These are phyloP conservation scores for Coniochaeta sp. DNA, from an alignment of 2,329 filamentous ascomycete species.

Conservation along the genomic window DNA sequence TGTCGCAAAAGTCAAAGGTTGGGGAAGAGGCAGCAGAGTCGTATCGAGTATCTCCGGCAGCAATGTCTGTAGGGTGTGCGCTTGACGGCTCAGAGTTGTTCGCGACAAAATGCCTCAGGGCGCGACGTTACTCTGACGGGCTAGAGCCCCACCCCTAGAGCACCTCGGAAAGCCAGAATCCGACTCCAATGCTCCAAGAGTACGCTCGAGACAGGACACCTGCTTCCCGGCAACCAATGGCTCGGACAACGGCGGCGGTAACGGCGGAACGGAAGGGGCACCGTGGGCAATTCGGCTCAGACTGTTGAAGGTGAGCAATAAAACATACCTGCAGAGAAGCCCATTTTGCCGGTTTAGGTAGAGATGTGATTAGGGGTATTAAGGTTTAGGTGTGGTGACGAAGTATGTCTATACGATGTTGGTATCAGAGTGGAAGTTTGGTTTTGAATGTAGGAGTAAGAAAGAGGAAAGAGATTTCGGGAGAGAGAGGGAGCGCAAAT, in stretches of 20 bases:
- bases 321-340: constrained; percentile 36
- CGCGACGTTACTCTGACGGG: not conserved
- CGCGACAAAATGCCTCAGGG: constrained; percentile 2
- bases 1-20: no score
- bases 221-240: constrained; percentile 5
- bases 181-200: not conserved
- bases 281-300: not conserved
- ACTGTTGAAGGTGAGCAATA: not conserved
- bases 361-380: constrained; percentile 10
- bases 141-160: no score
- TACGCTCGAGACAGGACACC: not conserved
- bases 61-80: not conserved
- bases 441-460: no score
- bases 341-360: constrained; percentile 23
- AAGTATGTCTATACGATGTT: not conserved
- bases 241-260: constrained; percentile 3
- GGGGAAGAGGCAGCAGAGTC: no score
- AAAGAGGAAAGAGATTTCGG: not conserved
- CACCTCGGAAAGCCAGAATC: no score
- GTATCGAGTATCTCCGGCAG: not conserved
- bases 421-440: not conserved
- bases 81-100: not conserved
- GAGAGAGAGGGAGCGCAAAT: no score
- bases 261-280: not conserved
- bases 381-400: constrained; percentile 13